Conservation (phyloP, 2,329 filamentous ascomycete species). For the Domatiomyces globalis region DNA sequence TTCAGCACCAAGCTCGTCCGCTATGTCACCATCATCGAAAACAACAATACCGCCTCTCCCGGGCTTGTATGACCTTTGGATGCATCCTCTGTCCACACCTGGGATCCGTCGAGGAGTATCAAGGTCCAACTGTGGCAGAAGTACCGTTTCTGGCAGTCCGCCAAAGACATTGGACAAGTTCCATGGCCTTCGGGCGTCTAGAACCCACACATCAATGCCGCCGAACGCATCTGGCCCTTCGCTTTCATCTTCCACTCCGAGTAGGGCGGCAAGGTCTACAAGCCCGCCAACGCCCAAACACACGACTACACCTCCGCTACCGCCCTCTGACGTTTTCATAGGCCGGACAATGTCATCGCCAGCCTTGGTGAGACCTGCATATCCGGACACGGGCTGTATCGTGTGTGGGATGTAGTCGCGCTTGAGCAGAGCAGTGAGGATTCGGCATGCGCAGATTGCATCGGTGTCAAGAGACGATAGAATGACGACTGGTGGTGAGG, state of each 20-base stretch:
- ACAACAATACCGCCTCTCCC: constrained; percentile 81
- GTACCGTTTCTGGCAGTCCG: constrained; percentile 32
- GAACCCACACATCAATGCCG: constrained; percentile 53
- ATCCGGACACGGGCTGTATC: constrained; percentile 86
- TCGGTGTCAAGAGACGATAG: constrained; percentile 80
- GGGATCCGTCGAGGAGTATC: constrained; percentile 36
- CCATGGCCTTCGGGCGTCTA: constrained; percentile 86
- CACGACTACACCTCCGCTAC: constrained; percentile 74
- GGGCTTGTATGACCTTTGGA: constrained; percentile 57
- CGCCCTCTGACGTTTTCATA: constrained; percentile 74
- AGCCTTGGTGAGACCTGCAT: constrained; percentile 70
- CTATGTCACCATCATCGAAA: constrained; percentile 91
- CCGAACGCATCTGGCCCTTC: constrained; percentile 16
- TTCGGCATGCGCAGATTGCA: constrained; percentile 86
- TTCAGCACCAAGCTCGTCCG: constrained; percentile 61
- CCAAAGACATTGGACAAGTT: constrained; percentile 90
- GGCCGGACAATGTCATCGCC: constrained; percentile 67
- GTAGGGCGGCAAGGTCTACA: constrained; percentile 66
- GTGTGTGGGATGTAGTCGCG: constrained; percentile 97
- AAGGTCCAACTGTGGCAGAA: constrained; percentile 32
- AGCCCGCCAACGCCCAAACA: constrained; percentile 87
- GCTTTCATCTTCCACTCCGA: constrained; percentile 52
- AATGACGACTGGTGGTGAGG: constrained; percentile 78
- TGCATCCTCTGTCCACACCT: constrained; percentile 59
- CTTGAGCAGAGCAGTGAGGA: constrained; percentile 83